A percentile compares a stretch with the other conserved stretches of the same genome.
Conservation (phyloP, 805 yeast genomes). For the Yamadazyma kitorensis region DNA sequence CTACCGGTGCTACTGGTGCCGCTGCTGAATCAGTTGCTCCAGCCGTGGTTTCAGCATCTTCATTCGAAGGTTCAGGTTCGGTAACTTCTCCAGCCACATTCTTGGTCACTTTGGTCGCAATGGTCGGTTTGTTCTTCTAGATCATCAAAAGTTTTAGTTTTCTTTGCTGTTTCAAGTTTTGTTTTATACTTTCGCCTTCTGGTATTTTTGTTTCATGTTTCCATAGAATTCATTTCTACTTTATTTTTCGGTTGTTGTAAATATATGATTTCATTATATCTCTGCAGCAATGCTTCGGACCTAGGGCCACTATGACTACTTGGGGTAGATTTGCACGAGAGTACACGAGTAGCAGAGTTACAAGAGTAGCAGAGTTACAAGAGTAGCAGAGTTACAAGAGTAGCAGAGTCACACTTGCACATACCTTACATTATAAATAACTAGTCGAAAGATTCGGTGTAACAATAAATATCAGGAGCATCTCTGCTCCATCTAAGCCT, state of each 20-base stretch:
- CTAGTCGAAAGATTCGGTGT: slow-evolving; percentile 30
- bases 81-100: slow-evolving; percentile 5
- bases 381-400: no score
- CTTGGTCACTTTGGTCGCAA: slow-evolving; percentile 4
- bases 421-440: no score
- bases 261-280: no score
- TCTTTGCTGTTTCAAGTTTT: background rate
- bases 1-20: slow-evolving; percentile 9
- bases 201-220: background rate
- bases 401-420: no score
- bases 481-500: slow-evolving; percentile 21
- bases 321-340: no score
- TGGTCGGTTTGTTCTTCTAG: slow-evolving; percentile 8
- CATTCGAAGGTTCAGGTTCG: slow-evolving; percentile 6
- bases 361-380: no score
- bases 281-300: no score
- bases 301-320: no score
- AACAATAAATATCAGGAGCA: slow-evolving; percentile 42
- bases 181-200: no score
- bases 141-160: no score
- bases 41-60: slow-evolving; percentile 1
- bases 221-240: background rate
- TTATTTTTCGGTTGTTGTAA: background rate
- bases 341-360: no score
- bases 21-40: slow-evolving; percentile 6